A percentile compares a stretch with the other conserved stretches of the same genome.
These are phyloP conservation scores for Extremus antarcticus DNA, from an alignment of 495 filamentous ascomycete species.

Conservation along the genomic window DNA sequence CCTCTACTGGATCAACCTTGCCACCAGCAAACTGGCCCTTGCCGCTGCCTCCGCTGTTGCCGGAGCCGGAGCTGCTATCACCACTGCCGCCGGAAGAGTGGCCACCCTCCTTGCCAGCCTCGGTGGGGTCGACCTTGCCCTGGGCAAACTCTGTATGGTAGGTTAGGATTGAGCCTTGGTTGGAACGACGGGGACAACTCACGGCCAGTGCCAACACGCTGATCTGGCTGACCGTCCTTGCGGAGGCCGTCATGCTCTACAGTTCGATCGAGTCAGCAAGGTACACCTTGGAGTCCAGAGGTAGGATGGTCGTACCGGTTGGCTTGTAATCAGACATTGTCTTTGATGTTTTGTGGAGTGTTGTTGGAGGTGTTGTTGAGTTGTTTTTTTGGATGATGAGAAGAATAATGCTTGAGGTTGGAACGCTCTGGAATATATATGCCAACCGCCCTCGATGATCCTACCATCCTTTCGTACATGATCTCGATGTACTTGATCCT, in stretches of 20 bases:
- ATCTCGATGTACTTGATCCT: neutral
- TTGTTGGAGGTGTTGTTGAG: neutral
- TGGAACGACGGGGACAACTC: neutral
- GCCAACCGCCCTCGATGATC: too few species aligned
- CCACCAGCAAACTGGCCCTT: conserved; percentile 1
- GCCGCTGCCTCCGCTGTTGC: neutral
- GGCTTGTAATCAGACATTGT: conserved; percentile 16
- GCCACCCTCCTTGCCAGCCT: conserved; percentile 8
- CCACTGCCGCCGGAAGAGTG: neutral
- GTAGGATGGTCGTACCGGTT: conserved; percentile 1
- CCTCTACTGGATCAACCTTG: conserved; percentile 12
- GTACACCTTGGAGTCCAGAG: too few species aligned
- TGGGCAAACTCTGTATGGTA: conserved; percentile 6
- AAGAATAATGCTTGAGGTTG: too few species aligned
- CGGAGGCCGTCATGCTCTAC: conserved; percentile 14
- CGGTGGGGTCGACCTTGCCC: conserved; percentile 13
- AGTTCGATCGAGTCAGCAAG: neutral
- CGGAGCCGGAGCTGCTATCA: neutral
- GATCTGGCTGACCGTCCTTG: conserved; percentile 14
- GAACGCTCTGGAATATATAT: too few species aligned
- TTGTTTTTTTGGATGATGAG: neutral
- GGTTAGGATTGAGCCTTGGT: neutral
- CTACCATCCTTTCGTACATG: neutral
- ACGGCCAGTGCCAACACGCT: conserved; percentile 11
- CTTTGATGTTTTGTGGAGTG: too few species aligned